These are phyloP conservation scores for Hansenula sp. DNA, from an alignment of 1,139 yeast genomes.

Conservation along the genomic window DNA sequence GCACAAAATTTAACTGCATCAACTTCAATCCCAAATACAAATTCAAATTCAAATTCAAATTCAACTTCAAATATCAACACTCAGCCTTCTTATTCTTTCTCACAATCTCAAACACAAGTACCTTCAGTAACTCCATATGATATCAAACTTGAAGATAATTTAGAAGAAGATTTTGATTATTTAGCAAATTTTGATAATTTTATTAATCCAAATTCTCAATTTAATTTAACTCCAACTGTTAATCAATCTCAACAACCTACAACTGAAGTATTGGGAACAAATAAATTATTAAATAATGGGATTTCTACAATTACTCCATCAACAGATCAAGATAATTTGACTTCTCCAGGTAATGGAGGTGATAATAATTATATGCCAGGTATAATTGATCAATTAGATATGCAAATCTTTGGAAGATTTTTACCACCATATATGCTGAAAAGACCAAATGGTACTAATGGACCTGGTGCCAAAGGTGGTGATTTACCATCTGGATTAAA, in stretches of 20 bases:
- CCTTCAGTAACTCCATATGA: constrained; percentile 13
- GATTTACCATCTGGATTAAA: constrained; percentile 23
- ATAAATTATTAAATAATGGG: too few relatives aligned
- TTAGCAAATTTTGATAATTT: constrained; percentile 24
- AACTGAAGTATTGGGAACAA: too few relatives aligned
- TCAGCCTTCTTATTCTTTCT: constrained; percentile 3
- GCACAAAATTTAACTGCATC: constrained; percentile 20
- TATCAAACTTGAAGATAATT: constrained; percentile 18
- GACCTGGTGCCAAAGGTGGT: constrained; percentile 24
- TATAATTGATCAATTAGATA: constrained; percentile 77
- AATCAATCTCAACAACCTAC: too few relatives aligned
- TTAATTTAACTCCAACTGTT: too few relatives aligned
- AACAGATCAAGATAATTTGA: too few relatives aligned
- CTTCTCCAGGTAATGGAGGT: too few relatives aligned
- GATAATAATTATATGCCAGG: constrained; percentile 66
- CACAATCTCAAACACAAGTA: constrained; percentile 3
- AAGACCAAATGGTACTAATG: constrained; percentile 24
- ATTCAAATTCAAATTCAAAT: too few relatives aligned
- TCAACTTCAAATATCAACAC: not conserved
- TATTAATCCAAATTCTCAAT: constrained; percentile 19
- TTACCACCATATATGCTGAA: constrained; percentile 80
- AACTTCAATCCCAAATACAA: too few relatives aligned
- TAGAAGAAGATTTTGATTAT: constrained; percentile 23
- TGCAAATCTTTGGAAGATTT: constrained; percentile 78
- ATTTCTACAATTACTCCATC: not conserved